Evolutionary conservation across 2,329 filamentous ascomycete species (phyloP).

Genomic region (Penicillium janthinellum): DNA sequence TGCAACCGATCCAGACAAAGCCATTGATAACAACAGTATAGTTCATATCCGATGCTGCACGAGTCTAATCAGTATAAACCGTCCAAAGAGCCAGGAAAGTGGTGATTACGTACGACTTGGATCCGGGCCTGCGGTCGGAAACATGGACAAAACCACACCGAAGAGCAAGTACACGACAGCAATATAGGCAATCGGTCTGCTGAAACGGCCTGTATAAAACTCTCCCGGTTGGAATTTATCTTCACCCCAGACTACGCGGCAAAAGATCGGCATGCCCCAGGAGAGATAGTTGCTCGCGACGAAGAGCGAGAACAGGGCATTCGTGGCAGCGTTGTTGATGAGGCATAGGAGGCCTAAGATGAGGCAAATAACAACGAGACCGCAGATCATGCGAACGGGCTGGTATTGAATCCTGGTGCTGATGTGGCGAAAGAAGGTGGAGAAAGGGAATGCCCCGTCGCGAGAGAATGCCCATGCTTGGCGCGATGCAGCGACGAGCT

Average conservation of each 20-base stretch:
- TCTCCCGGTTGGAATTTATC: slow-evolving; percentile 60
- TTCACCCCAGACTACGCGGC: slow-evolving; percentile 60
- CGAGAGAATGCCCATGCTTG: slow-evolving; percentile 66
- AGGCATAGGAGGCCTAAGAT: slow-evolving; percentile 61
- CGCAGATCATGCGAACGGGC: slow-evolving; percentile 59
- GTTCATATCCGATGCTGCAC: slow-evolving; percentile 57
- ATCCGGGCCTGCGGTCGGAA: slow-evolving; percentile 58
- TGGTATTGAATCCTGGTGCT: slow-evolving; percentile 59
- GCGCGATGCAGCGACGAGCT: slow-evolving; percentile 59
- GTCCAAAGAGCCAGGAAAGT: neutral
- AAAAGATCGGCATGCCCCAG: slow-evolving; percentile 62
- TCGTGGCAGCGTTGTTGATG: slow-evolving; percentile 59
- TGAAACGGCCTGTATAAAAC: slow-evolving; percentile 60
- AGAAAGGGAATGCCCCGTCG: slow-evolving; percentile 64
- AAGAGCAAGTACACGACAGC: slow-evolving; percentile 59
- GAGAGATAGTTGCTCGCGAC: slow-evolving; percentile 64
- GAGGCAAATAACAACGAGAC: slow-evolving; percentile 53
- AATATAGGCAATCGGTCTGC: slow-evolving; percentile 55
- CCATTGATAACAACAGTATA: slow-evolving; percentile 65
- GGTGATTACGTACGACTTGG: slow-evolving; percentile 45
- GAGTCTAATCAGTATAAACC: neutral
- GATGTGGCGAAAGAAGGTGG: slow-evolving; percentile 58
- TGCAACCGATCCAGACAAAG: slow-evolving; percentile 59
- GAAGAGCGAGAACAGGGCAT: slow-evolving; percentile 57
- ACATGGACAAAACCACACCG: slow-evolving; percentile 61